These are phyloP conservation scores for Aspergillus novoparasiticus DNA, from an alignment of 2,329 filamentous ascomycete genomes.

Conservation along the genomic window DNA sequence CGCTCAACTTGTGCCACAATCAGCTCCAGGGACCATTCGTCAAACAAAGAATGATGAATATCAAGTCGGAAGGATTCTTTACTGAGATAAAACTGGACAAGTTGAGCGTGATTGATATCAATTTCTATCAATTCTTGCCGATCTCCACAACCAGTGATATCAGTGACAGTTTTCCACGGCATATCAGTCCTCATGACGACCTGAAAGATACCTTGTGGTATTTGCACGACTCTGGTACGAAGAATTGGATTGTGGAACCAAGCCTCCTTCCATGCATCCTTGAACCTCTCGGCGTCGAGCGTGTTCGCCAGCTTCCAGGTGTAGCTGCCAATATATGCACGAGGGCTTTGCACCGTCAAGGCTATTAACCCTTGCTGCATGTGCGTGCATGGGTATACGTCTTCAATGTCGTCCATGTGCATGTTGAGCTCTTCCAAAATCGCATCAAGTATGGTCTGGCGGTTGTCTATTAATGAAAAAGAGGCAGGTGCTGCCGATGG, in stretches of 20 bases:
- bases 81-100: neutral
- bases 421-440: neutral
- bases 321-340: neutral
- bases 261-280: neutral
- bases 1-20: neutral
- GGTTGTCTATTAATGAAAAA: neutral
- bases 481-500: neutral
- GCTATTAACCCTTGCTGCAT: conserved; percentile 12
- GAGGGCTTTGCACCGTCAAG: neutral
- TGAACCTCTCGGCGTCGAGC: neutral
- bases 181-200: neutral
- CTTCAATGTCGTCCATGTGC: neutral
- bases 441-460: neutral
- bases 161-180: neutral
- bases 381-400: conserved; percentile 10
- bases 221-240: neutral
- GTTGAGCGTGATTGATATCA: neutral
- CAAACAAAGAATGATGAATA: neutral
- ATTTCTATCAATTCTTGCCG: neutral
- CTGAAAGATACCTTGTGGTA: neutral
- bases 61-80: neutral
- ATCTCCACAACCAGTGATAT: neutral
- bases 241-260: neutral
- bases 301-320: neutral
- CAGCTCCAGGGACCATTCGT: neutral